Conservation (phyloP, 345 rosid species). For the Cardamine chenopodiifolia region DNA sequence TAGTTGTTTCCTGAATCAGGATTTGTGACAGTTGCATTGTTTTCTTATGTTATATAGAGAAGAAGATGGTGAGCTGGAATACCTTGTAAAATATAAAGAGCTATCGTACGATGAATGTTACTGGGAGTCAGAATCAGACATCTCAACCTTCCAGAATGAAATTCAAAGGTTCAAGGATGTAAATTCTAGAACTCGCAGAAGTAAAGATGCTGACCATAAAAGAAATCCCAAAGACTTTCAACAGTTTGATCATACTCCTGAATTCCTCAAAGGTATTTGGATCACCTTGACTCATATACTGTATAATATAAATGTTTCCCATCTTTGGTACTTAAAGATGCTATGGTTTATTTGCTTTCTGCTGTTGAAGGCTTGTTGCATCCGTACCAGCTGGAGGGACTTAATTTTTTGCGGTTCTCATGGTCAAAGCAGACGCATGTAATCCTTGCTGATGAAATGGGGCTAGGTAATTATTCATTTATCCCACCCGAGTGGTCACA, state of each 20-base stretch:
- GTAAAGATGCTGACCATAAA: conserved; percentile 63
- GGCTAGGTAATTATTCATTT: conserved; percentile 67
- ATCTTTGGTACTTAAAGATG: conserved; percentile 30
- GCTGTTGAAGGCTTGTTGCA: conserved; percentile 77
- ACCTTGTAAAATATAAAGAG: conserved; percentile 95
- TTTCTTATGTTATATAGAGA: conserved; percentile 63
- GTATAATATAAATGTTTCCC: conserved; percentile 17
- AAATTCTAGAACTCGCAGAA: conserved; percentile 65
- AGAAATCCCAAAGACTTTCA: conserved; percentile 80
- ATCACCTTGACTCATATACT: conserved; percentile 24
- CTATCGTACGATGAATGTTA: conserved; percentile 95
- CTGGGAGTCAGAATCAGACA: conserved; percentile 95
- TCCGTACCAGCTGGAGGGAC: conserved; percentile 97
- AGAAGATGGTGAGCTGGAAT: conserved; percentile 79
- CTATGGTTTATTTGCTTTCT: conserved; percentile 37
- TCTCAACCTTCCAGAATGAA: conserved; percentile 87
- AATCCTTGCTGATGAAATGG: conserved; percentile 99
- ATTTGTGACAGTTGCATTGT: conserved; percentile 11
- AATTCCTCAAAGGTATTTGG: conserved; percentile 86
- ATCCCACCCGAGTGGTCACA: not conserved
- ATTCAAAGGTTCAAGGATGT: conserved; percentile 75
- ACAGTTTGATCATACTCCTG: conserved; percentile 82
- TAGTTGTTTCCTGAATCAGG: conserved; percentile 17
- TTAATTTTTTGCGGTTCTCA: conserved; percentile 92
- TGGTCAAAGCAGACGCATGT: conserved; percentile 98